Conservation (phyloP, 768 basidiomycete species). For the Epithele typhae region DNA sequence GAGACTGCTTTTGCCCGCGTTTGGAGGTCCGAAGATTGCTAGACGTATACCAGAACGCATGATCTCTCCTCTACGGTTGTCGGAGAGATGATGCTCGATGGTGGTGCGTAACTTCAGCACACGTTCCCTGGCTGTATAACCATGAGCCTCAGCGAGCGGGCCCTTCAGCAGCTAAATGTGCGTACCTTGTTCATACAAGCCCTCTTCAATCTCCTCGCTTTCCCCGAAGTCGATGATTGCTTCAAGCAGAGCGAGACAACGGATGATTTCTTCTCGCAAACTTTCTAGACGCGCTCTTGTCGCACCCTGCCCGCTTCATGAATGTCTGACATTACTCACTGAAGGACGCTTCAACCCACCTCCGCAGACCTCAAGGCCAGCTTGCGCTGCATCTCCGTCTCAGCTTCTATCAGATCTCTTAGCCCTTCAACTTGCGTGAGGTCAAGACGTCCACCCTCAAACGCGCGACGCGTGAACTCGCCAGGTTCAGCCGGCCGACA, state of each 20-base stretch:
- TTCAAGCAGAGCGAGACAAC: conserved; percentile 75
- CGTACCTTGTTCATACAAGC: conserved; percentile 66
- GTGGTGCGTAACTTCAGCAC: conserved; percentile 43
- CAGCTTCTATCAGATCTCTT: conserved; percentile 82
- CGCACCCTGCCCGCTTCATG: conserved; percentile 46
- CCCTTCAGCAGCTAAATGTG: neutral
- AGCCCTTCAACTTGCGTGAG: conserved; percentile 88
- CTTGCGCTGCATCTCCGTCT: conserved; percentile 78
- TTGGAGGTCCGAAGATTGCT: conserved; percentile 89
- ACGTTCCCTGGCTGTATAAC: conserved; percentile 46
- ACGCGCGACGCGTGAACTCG: conserved; percentile 86
- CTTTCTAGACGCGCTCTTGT: conserved; percentile 56
- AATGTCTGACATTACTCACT: neutral
- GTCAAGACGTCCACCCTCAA: conserved; percentile 76
- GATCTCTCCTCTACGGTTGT: conserved; percentile 78
- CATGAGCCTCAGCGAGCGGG: too few relatives aligned
- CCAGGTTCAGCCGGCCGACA: conserved; percentile 81
- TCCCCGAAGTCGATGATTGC: conserved; percentile 94
- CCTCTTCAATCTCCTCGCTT: conserved; percentile 86
- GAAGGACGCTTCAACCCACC: conserved; percentile 36
- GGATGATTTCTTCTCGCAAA: conserved; percentile 62
- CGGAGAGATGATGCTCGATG: conserved; percentile 57
- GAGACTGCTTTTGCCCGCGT: conserved; percentile 90
- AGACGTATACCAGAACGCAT: conserved; percentile 77
- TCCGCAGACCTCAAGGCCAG: conserved; percentile 64